Evolutionary conservation across 2,329 filamentous ascomycete species (phyloP), one percentile per base, ranked within the genome.

Genomic region (Ophiostoma quercus): DNA sequence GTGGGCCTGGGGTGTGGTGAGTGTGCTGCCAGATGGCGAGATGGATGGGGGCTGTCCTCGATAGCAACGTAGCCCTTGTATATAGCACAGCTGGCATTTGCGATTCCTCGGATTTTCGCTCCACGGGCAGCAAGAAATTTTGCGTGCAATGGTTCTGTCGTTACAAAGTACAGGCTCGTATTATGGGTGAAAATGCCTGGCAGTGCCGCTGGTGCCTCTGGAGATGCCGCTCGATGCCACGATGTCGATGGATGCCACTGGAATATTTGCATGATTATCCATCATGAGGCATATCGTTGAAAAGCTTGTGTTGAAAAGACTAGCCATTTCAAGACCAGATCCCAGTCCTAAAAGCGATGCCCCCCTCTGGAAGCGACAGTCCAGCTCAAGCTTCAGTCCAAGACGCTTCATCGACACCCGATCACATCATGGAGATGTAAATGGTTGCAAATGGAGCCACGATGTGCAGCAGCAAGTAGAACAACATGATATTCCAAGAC

Each of bases 1-100:
- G 25, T 29, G 57, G 57, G 57, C 57, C 57, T 32, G 12, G 57
- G 12, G 57, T 16, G 51, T 57, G 51, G 51, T 57, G 51, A 57
- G n/a, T 47, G 11, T 57, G 57, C 57, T 62, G 57, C 57, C 25
- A 62, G 57, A 62, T 62, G 57, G 57, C 25, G 14, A 62, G 57
- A 62, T 62, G 25, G 25, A 32, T 25, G 25, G 57, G 25, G 57
- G 25, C 57, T 62, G 57, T 32, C 22, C 25, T 16, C 22, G 25
- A 62, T 29, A 29, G 57, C 57, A 62, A 62, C 57, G 57, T 32
- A 62, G 25, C 25, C 57, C 57, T 62, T 62, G 57, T 9, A 32
- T 62, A 62, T 62, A 62, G 25, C 57, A 32, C 22, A 32, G 57
- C 57, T 14, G 11, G 9, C 4, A 32, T 25, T 29, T 6, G 25